Base-by-base conservation (phyloP, 2,329 filamentous ascomycete genomes). In the Lachnellula subtilissima region DNA sequence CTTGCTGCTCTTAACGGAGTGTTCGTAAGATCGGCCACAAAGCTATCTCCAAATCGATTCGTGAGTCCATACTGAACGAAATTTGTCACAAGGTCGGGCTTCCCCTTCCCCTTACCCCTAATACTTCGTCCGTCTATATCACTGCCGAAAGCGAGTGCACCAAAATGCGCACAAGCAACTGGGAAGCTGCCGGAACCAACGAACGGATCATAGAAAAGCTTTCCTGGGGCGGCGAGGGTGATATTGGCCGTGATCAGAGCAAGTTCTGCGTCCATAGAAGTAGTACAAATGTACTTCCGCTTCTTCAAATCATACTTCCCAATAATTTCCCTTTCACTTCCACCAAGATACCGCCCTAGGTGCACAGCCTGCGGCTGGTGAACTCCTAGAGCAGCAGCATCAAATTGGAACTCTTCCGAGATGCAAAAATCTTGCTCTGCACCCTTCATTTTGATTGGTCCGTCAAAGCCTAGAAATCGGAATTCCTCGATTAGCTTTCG, bases 211-310 rank as follows among this genome's bases (percentile, higher is more conserved):
- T 93, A 97, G 66, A 96, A 89, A 2, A 97, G 70, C 68, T 89
- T 95, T 0, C 91, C 93, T 0, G 91, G 88, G 0, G 77, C 86
- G 0, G 91, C 91, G 14, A 89, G 82, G 0, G 90, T 89, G 64
- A 99, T 85, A 68, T 97, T 99, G 1, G 93, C 94, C 0, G 92
- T 97, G 22, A 99, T 77, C 1, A 99, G 80, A 12, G 91, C 89
- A 45, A 99, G 79, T 71, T 97, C 94, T 0, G 93, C 89, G 70
- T 99, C 94, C 94, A 99, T 97, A 47, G 89, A 94, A 0, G 94
- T 99, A 0, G 93, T 97, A 64, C 88, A 91, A 66, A 99, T 97
- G 70, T 99, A 99, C 40, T 82, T 81, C 28, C 94, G 79, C 73
- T 96, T 96, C 78, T 99, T 99, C 22, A 99, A 79, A 70, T 96